These are phyloP conservation scores for Trichophyton rubrum DNA, from an alignment of 2,329 filamentous ascomycete genomes.

Conservation along the genomic window DNA sequence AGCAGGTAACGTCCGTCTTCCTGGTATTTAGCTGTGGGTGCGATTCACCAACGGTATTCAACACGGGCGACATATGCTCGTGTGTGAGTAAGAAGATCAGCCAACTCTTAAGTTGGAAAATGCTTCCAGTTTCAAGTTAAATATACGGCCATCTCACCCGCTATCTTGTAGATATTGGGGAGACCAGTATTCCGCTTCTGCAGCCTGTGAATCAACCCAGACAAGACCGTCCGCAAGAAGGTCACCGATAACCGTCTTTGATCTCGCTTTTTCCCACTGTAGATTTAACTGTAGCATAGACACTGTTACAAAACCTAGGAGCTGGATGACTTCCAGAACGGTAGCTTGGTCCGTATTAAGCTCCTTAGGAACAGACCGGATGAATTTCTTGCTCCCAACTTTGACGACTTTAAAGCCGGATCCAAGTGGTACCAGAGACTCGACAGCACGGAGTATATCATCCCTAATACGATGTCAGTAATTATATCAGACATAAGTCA, in stretches of 20 bases:
- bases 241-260: constrained; percentile 84
- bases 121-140: too few species aligned
- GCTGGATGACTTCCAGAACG: constrained; percentile 79
- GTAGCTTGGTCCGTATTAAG: constrained; percentile 87
- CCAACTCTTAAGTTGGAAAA: background rate
- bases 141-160: constrained; percentile 18
- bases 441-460: constrained; percentile 80
- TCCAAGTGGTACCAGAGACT: constrained; percentile 73
- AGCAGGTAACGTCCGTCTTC: too few species aligned
- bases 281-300: constrained; percentile 82
- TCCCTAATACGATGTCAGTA: constrained; percentile 41
- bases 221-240: constrained; percentile 77
- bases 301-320: constrained; percentile 79
- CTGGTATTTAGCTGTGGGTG: too few species aligned
- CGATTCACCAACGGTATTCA: too few species aligned
- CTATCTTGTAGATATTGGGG: constrained; percentile 35
- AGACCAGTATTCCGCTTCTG: constrained; percentile 86
- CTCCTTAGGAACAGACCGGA: constrained; percentile 87
- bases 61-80: too few species aligned
- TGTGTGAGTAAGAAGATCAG: background rate
- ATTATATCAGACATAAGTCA: background rate
- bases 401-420: constrained; percentile 75
- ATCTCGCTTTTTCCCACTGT: constrained; percentile 69
- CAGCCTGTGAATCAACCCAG: constrained; percentile 79
- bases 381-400: constrained; percentile 74